These are phyloP conservation scores for Ceratocystis cacaofunesta DNA, from an alignment of 2,329 filamentous ascomycete genomes.

Conservation along the genomic window DNA sequence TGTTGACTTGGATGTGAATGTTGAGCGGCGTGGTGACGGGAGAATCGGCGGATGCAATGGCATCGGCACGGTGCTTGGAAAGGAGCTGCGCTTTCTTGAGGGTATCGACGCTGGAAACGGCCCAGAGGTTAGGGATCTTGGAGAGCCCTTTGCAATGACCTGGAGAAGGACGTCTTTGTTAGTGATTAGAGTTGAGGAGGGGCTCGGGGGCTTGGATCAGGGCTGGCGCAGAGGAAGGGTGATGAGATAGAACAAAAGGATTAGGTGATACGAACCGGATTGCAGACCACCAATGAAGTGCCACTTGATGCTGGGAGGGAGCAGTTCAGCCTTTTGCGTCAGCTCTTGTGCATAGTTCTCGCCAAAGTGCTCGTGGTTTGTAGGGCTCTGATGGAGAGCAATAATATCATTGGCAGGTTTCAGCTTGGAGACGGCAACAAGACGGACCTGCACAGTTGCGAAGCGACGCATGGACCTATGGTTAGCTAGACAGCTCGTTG, in stretches of 20 bases:
- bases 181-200: not conserved
- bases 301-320: constrained; percentile 70
- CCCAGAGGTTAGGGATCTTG: constrained; percentile 76
- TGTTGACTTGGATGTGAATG: constrained; percentile 90
- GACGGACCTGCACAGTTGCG: constrained; percentile 43
- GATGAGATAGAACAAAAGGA: not conserved
- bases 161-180: constrained; percentile 21
- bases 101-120: constrained; percentile 79
- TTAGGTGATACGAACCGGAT: constrained; percentile 34
- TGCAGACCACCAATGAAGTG: constrained; percentile 95
- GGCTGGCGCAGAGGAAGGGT: constrained; percentile 6
- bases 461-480: not conserved
- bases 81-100: constrained; percentile 75
- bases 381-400: constrained; percentile 52
- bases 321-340: constrained; percentile 63
- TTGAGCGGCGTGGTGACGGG: constrained; percentile 33
- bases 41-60: constrained; percentile 29
- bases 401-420: constrained; percentile 88
- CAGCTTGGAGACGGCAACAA: constrained; percentile 91
- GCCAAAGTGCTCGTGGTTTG: constrained; percentile 64
- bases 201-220: not conserved
- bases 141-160: constrained; percentile 85
- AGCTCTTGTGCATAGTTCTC: constrained; percentile 95
- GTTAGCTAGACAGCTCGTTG: not conserved
- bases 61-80: constrained; percentile 55